Conservation (phyloP, 106 monocot genomes). For the Alisma plantagoaquatica region DNA sequence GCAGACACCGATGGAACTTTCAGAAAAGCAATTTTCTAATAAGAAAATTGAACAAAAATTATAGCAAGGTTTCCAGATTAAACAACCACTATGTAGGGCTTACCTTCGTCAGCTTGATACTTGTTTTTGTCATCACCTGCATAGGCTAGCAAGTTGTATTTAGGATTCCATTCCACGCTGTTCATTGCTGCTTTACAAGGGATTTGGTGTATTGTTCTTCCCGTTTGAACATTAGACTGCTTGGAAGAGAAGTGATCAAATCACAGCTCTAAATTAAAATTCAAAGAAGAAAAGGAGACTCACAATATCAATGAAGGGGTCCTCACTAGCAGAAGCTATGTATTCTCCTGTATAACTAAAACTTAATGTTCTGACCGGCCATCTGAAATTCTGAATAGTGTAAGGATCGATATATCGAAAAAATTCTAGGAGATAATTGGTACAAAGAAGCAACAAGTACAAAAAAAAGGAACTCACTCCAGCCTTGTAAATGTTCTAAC, state of each 20-base stretch:
- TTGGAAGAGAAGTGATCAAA: not conserved
- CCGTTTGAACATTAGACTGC: conserved; percentile 77
- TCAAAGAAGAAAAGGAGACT: conserved; percentile 10
- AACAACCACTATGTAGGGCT: not conserved
- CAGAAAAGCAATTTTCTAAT: not conserved
- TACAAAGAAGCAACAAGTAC: not conserved
- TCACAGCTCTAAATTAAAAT: not conserved
- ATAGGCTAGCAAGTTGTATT: conserved; percentile 81
- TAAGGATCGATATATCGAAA: not conserved
- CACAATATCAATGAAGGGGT: conserved; percentile 91
- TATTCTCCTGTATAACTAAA: conserved; percentile 89
- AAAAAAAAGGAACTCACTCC: conserved; percentile 42
- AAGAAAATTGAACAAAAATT: not conserved
- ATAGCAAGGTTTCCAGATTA: not conserved
- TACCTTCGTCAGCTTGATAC: conserved; percentile 81
- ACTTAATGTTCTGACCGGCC: conserved; percentile 96
- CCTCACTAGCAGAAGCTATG: conserved; percentile 94
- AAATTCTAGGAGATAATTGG: not conserved
- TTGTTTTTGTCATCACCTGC: conserved; percentile 99
- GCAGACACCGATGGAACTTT: no score
- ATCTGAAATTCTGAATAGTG: conserved; percentile 30
- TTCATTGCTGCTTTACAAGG: conserved; percentile 93
- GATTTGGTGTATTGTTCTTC: conserved; percentile 83
- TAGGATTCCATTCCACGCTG: conserved; percentile 98
- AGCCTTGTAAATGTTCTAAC: conserved; percentile 90